These are phyloP conservation scores for Penicillium sp. DNA, from an alignment of 2,329 filamentous ascomycete species.

Conservation along the genomic window DNA sequence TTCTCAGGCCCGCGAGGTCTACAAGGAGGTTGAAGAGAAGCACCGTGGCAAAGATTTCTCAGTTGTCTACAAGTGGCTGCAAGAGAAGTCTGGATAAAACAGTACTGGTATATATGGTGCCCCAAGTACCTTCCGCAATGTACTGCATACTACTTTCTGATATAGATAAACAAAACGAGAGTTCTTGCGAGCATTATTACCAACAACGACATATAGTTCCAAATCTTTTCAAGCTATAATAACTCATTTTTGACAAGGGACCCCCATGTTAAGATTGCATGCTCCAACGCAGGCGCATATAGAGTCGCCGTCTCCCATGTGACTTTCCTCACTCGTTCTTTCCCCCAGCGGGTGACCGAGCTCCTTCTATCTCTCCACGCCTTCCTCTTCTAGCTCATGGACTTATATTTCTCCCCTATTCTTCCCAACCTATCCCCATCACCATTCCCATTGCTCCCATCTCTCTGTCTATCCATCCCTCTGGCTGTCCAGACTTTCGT, in stretches of 20 bases:
- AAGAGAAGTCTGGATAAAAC: conserved; percentile 33
- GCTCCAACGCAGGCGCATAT: not conserved
- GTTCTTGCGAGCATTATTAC: not conserved
- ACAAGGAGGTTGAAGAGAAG: conserved; percentile 63
- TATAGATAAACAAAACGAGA: not conserved
- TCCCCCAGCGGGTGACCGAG: not conserved
- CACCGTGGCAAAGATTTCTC: conserved; percentile 77
- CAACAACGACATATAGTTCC: not conserved
- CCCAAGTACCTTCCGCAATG: not conserved
- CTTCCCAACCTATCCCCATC: conserved; percentile 23
- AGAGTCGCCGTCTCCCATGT: not conserved
- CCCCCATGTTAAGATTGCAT: not conserved
- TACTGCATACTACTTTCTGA: not conserved
- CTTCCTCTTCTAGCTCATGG: conserved; percentile 8
- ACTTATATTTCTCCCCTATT: conserved; percentile 13
- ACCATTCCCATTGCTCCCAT: conserved; percentile 44
- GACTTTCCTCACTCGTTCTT: conserved; percentile 4
- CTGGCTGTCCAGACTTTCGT: conserved; percentile 7
- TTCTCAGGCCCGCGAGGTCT: conserved; percentile 64
- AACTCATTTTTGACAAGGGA: not conserved
- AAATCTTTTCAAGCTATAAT: not conserved
- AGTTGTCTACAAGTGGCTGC: conserved; percentile 73
- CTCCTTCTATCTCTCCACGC: conserved; percentile 1
- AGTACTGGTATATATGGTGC: not conserved
- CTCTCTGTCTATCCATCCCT: conserved; percentile 13